Conservation (phyloP, 441 rosid species). For the Daphne laureola region DNA sequence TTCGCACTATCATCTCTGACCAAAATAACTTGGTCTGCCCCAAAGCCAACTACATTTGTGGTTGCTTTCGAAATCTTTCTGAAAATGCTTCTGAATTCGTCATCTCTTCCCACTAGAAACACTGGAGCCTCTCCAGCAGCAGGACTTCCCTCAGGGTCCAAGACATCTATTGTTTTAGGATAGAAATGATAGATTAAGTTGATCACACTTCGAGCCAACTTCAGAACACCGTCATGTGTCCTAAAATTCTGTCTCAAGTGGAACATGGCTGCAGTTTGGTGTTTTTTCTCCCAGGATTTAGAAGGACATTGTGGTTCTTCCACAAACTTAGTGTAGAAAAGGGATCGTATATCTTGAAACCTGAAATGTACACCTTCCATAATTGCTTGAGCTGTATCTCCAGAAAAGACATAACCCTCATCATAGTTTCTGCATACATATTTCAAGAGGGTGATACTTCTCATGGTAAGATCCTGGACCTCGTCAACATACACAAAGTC, state of each 20-base stretch:
- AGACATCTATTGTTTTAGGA: slow-evolving; percentile 27
- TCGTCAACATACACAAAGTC: slow-evolving; percentile 54
- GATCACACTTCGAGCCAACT: slow-evolving; percentile 42
- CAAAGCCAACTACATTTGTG: slow-evolving; percentile 32
- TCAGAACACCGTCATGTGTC: slow-evolving; percentile 47
- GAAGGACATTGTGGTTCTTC: slow-evolving; percentile 14
- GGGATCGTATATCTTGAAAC: slow-evolving; percentile 23
- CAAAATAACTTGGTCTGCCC: slow-evolving; percentile 50
- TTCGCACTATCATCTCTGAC: slow-evolving; percentile 38
- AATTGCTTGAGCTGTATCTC: slow-evolving; percentile 48
- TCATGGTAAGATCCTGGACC: slow-evolving; percentile 60
- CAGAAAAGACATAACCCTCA: slow-evolving; percentile 48
- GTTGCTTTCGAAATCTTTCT: slow-evolving; percentile 19
- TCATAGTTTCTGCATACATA: slow-evolving; percentile 30
- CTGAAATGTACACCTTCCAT: slow-evolving; percentile 23
- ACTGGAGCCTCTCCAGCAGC: slow-evolving; percentile 44
- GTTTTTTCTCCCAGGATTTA: slow-evolving; percentile 21
- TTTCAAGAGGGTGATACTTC: slow-evolving; percentile 46
- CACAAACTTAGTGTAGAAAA: slow-evolving; percentile 37
- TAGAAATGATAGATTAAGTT: slow-evolving; percentile 41
- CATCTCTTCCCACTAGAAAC: slow-evolving; percentile 26
- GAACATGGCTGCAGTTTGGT: slow-evolving; percentile 28
- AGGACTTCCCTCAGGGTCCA: slow-evolving; percentile 32
- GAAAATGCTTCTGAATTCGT: slow-evolving; percentile 30
- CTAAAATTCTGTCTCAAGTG: slow-evolving; percentile 52